These are phyloP conservation scores for Cyberlindnera meyerae DNA, from an alignment of 805 yeast species.

Conservation along the genomic window DNA sequence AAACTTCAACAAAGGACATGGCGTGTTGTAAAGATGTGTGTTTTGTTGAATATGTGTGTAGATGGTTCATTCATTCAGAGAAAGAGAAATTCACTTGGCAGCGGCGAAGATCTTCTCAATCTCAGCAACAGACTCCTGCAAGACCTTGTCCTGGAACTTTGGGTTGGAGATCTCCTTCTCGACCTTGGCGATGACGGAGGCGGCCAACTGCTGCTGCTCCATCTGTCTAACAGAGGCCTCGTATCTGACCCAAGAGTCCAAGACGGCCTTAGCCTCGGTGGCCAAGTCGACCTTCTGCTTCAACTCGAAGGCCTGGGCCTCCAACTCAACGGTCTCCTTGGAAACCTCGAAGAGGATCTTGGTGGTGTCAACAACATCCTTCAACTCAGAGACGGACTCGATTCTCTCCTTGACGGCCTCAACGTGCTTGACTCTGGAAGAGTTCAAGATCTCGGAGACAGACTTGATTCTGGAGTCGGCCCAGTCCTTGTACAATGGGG, in stretches of 20 bases:
- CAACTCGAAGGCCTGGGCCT: conserved; percentile 89
- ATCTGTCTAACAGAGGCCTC: conserved; percentile 94
- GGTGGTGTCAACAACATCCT: conserved; percentile 89
- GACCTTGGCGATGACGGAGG: conserved; percentile 83
- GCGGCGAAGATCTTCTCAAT: conserved; percentile 76
- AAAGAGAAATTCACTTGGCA: conserved; percentile 18
- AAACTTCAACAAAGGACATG: not conserved
- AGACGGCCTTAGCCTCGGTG: conserved; percentile 85
- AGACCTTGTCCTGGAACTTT: conserved; percentile 88
- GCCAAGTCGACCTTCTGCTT: conserved; percentile 88
- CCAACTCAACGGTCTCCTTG: conserved; percentile 93
- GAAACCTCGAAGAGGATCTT: conserved; percentile 89
- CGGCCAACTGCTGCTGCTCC: conserved; percentile 89
- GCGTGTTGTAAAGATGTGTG: conserved; percentile 1
- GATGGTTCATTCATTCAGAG: not conserved
- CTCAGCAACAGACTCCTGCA: conserved; percentile 88
- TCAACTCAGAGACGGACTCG: conserved; percentile 77
- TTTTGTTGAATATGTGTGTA: not conserved
- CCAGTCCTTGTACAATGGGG: conserved; percentile 93
- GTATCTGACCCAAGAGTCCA: conserved; percentile 98
- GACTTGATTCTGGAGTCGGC: conserved; percentile 82
- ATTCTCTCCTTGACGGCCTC: conserved; percentile 92
- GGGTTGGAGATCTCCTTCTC: conserved; percentile 78
- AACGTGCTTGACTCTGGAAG: conserved; percentile 86
- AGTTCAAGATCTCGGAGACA: conserved; percentile 76